Conservation (phyloP, 208 protist genomes). For the Wallacemonas sp. region DNA sequence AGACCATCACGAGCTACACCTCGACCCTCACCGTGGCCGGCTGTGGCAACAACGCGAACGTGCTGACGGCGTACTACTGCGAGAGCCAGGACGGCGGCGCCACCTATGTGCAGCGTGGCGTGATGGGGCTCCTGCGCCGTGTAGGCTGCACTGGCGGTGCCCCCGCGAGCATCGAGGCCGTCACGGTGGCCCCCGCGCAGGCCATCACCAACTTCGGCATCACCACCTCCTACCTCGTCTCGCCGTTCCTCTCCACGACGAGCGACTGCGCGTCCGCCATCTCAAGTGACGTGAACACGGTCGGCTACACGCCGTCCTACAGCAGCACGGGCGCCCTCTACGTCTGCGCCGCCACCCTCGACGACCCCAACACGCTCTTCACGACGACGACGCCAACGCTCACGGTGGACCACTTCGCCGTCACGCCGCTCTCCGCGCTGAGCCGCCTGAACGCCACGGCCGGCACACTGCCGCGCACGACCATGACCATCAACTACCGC, state of each 20-base stretch:
- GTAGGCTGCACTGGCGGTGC: conserved; percentile 30
- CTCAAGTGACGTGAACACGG: conserved; percentile 19
- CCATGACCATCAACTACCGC: conserved; percentile 45
- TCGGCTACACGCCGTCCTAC: conserved; percentile 42
- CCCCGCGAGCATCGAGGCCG: conserved; percentile 34
- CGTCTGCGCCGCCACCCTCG: conserved; percentile 47
- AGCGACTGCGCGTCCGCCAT: conserved; percentile 29
- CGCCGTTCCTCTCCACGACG: conserved; percentile 32
- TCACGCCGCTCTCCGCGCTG: conserved; percentile 36
- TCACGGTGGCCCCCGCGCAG: conserved; percentile 30
- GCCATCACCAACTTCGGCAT: conserved; percentile 51
- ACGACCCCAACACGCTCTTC: conserved; percentile 31
- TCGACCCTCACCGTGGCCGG: conserved; percentile 38
- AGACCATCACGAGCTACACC: conserved; percentile 20
- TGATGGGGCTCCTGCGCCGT: conserved; percentile 45
- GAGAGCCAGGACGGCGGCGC: conserved; percentile 39
- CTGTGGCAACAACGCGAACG: conserved; percentile 29
- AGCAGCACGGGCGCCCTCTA: conserved; percentile 43
- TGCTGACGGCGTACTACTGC: conserved; percentile 55
- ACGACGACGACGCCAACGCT: conserved; percentile 54
- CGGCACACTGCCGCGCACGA: conserved; percentile 11
- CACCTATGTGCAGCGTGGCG: conserved; percentile 36
- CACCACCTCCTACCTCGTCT: conserved; percentile 29
- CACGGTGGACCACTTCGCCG: conserved; percentile 41
- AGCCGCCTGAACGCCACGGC: conserved; percentile 35